A percentile compares a stretch with the other conserved stretches of the same genome.
Conservation (phyloP, 1,284 basidiomycete species). For the Ustilago xerochloae region DNA sequence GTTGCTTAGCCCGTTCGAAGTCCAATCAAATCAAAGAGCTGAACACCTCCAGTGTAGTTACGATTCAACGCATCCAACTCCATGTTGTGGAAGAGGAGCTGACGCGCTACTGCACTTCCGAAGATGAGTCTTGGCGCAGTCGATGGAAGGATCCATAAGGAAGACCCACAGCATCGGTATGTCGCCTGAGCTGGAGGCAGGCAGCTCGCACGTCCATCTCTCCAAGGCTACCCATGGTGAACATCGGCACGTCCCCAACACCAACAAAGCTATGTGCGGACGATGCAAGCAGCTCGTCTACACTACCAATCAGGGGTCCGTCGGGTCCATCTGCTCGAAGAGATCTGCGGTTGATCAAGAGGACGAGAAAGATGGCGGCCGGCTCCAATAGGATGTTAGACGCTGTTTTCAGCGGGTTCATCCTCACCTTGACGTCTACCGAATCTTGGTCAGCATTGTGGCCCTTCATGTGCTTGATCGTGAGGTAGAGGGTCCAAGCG, state of each 20-base stretch:
- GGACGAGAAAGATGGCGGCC: neutral
- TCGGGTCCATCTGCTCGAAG: constrained; percentile 4
- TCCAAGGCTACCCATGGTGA: neutral
- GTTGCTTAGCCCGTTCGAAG: too few species aligned
- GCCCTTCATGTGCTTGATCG: constrained; percentile 4
- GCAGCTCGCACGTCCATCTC: neutral
- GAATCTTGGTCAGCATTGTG: neutral
- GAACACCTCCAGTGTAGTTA: neutral
- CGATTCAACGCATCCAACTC: neutral
- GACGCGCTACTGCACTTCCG: neutral
- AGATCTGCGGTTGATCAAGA: neutral
- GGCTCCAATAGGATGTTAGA: constrained; percentile 4
- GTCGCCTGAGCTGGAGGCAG: neutral
- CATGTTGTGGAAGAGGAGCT: neutral
- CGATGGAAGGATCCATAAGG: constrained; percentile 2
- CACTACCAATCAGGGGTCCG: neutral
- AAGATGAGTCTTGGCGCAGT: neutral
- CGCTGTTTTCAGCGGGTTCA: neutral
- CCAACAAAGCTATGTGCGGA: neutral
- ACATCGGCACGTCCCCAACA: neutral
- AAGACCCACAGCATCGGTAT: neutral
- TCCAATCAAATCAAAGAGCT: too few species aligned
- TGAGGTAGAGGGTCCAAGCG: constrained; percentile 3
- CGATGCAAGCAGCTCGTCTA: neutral
- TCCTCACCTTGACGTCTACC: neutral